Evolutionary conservation across 1,284 basidiomycete species (phyloP).

Genomic region (Tilletia setariae): DNA sequence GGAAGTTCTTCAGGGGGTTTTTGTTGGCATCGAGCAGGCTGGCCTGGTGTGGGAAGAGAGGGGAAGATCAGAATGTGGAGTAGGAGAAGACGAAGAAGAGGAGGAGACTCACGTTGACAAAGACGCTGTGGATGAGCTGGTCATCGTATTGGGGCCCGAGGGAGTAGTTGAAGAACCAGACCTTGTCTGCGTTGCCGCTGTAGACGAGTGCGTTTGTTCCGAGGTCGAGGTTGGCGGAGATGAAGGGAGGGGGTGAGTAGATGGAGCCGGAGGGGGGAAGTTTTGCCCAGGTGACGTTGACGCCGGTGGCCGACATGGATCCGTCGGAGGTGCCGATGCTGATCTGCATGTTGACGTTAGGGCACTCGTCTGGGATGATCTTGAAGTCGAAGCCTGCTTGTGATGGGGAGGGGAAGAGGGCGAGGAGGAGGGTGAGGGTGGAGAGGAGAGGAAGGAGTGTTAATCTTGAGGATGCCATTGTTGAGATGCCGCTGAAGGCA

Average conservation of each 20-base stretch:
- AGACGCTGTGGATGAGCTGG: not conserved
- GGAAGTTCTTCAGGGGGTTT: constrained; percentile 4
- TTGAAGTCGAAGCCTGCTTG: constrained; percentile 12
- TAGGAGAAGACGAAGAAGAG: not conserved
- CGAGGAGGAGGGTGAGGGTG: not conserved
- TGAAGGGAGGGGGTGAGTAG: not conserved
- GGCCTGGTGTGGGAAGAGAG: not conserved
- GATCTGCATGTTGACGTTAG: constrained; percentile 10
- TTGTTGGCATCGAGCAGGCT: constrained; percentile 9
- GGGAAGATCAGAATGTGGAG: not conserved
- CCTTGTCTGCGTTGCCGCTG: not conserved
- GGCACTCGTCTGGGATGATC: not conserved
- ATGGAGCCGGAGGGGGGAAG: not conserved
- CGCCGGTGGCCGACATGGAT: not conserved
- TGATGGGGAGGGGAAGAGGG: not conserved
- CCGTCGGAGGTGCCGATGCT: constrained; percentile 7
- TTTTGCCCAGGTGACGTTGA: constrained; percentile 5
- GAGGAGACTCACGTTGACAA: constrained; percentile 9
- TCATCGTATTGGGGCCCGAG: not conserved
- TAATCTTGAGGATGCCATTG: not conserved
- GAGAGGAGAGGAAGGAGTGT: not conserved
- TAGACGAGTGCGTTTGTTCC: not conserved
- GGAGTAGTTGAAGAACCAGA: constrained; percentile 10
- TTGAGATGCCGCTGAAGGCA: not conserved
- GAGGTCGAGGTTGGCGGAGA: not conserved